phyloP scores from a whole-genome alignment of 305 asterid species.

The Solanum aculeatissimum region DNA sequence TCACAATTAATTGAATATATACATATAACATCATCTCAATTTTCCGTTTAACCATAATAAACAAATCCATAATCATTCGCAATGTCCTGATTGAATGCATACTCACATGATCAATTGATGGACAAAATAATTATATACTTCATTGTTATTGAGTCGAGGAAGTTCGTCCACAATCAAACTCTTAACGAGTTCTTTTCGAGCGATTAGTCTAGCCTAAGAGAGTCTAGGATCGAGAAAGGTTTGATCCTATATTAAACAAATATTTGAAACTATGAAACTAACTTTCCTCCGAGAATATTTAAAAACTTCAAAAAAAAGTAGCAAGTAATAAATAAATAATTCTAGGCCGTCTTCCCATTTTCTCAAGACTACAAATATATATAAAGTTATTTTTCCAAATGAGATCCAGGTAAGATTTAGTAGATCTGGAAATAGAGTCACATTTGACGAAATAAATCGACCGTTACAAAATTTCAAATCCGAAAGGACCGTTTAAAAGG shows the following conservation, averaged over 20 bases:
- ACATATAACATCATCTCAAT: background rate
- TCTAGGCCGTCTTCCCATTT: too few species aligned
- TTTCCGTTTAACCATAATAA: background rate
- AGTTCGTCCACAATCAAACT: background rate
- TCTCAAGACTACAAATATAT: too few species aligned
- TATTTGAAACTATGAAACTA: background rate
- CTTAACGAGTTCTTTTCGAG: background rate
- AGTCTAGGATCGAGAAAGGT: background rate
- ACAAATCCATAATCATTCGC: rapidly evolving
- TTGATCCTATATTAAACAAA: background rate
- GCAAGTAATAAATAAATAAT: too few species aligned
- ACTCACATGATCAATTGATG: background rate
- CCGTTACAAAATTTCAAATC: slow-evolving; percentile 19
- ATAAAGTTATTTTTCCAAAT: too few species aligned
- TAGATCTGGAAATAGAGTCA: background rate
- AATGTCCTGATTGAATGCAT: background rate
- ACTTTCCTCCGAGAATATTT: too few species aligned
- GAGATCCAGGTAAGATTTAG: background rate
- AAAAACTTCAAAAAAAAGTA: too few species aligned
- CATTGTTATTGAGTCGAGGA: background rate
- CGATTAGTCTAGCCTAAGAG: background rate
- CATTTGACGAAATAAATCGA: background rate
- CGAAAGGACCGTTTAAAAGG: slow-evolving; percentile 25
- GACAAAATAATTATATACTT: background rate
- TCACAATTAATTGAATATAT: background rate